Conservation (phyloP, 1,284 basidiomycete genomes). For the Neolentinus lepideus region DNA sequence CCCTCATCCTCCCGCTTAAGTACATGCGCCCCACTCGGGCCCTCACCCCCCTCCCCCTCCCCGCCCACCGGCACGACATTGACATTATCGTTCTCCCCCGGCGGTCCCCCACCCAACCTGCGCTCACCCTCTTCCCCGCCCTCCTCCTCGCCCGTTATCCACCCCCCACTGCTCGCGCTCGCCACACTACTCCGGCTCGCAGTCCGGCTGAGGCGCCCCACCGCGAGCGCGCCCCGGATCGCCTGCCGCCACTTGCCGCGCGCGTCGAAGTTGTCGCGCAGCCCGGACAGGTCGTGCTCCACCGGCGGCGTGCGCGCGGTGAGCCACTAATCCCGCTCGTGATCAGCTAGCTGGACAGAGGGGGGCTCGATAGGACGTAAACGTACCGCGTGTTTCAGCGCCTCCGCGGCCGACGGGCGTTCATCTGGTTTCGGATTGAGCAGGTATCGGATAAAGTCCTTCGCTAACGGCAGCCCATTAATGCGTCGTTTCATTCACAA, state of each 20-base stretch:
- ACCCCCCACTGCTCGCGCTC: slow-evolving; percentile 9
- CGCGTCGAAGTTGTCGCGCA: slow-evolving; percentile 76
- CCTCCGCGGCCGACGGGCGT: slow-evolving; percentile 72
- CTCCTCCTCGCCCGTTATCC: slow-evolving; percentile 4
- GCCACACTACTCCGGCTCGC: slow-evolving; percentile 6
- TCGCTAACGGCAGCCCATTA: slow-evolving; percentile 49
- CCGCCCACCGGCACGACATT: slow-evolving; percentile 18
- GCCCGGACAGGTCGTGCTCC: slow-evolving; percentile 68
- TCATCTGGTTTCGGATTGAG: slow-evolving; percentile 68
- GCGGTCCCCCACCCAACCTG: slow-evolving; percentile 6
- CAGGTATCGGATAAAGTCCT: slow-evolving; percentile 75
- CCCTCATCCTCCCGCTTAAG: slow-evolving; percentile 14
- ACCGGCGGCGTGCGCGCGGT: slow-evolving; percentile 49
- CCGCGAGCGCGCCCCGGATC: slow-evolving; percentile 54
- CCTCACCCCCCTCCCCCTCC: slow-evolving; percentile 6
- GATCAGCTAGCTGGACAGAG: no score
- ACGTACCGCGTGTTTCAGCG: slow-evolving; percentile 45
- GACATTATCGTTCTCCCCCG: slow-evolving; percentile 20
- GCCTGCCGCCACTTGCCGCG: slow-evolving; percentile 62
- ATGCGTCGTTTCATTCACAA: no score
- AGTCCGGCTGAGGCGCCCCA: slow-evolving; percentile 32
- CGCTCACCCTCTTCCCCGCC: slow-evolving; percentile 16
- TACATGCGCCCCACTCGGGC: slow-evolving; percentile 12
- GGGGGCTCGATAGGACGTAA: neutral
- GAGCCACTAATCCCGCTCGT: slow-evolving; percentile 49